A percentile compares a stretch with the other conserved stretches of the same genome.
Conservation (phyloP, 148 eudicot species). For the Suaeda aralocaspica region DNA sequence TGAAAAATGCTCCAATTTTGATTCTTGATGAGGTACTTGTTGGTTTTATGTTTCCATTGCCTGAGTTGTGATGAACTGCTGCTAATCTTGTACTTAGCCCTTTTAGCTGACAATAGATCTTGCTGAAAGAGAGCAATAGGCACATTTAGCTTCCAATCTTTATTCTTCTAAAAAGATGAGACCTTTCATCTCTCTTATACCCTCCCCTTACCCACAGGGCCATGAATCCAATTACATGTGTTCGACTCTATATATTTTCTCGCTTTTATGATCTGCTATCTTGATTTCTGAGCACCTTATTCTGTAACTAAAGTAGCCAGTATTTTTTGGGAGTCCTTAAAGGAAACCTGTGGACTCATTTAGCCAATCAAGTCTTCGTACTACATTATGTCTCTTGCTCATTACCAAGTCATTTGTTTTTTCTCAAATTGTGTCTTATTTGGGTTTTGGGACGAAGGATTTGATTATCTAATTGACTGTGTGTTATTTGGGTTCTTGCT, state of each 20-base stretch:
- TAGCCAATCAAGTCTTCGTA: too few relatives aligned
- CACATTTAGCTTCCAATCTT: not conserved
- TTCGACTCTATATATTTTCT: not conserved
- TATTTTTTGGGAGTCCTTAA: not conserved
- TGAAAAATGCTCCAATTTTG: conserved; percentile 88
- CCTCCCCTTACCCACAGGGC: not conserved
- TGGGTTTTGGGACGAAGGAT: too few relatives aligned
- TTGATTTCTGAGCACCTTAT: not conserved
- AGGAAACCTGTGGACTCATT: not conserved
- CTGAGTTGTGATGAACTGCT: conserved; percentile 1
- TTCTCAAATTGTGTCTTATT: not conserved
- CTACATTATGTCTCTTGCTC: not conserved
- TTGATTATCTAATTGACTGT: too few relatives aligned
- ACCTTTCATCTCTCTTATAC: not conserved
- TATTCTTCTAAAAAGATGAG: not conserved
- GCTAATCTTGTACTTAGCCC: not conserved
- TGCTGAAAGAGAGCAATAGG: not conserved
- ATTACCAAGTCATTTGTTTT: not conserved
- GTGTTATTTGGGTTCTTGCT: not conserved
- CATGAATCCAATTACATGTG: not conserved
- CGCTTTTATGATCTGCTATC: not conserved
- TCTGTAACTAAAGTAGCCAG: not conserved
- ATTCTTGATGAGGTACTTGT: conserved; percentile 88
- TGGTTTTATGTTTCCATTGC: not conserved
- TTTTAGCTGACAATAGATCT: not conserved